A percentile compares a stretch with the other conserved stretches of the same genome.
phyloP scores from a whole-genome alignment of 1,284 basidiomycete species.

The Moesziomyces globuligerus region DNA sequence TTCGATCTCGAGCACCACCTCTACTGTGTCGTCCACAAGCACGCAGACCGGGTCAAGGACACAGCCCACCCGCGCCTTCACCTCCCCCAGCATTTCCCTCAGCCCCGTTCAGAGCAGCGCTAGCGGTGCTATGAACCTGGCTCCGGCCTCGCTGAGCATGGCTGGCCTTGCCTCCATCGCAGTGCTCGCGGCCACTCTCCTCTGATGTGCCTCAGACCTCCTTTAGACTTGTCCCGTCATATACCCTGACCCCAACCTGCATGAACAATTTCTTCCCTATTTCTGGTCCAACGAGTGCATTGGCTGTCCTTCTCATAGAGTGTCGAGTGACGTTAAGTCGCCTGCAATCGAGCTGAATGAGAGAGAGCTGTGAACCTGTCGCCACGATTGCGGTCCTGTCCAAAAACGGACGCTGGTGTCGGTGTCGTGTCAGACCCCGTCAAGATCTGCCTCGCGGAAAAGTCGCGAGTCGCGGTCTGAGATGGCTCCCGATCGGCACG shows the following conservation, averaged over 20 bases:
- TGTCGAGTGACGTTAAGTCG: too few species aligned
- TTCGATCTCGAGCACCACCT: not conserved
- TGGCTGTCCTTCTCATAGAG: too few species aligned
- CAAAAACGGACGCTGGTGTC: too few species aligned
- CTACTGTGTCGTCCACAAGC: not conserved
- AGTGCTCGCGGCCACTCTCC: conserved; percentile 13
- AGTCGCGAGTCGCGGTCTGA: not conserved
- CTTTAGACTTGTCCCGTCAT: not conserved
- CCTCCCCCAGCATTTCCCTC: not conserved
- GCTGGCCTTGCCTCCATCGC: conserved; percentile 18
- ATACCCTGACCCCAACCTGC: conserved; percentile 1
- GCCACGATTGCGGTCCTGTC: not conserved
- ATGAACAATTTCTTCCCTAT: not conserved
- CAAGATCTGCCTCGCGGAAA: conserved; percentile 7
- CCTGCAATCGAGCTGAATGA: not conserved
- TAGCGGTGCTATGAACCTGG: conserved; percentile 14
- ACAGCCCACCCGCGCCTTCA: conserved; percentile 6
- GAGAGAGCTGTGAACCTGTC: not conserved
- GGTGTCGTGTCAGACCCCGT: not conserved
- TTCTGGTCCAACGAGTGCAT: too few species aligned
- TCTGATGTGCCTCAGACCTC: conserved; percentile 3
- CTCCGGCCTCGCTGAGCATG: conserved; percentile 11
- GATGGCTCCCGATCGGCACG: conserved; percentile 25
- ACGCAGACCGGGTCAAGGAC: not conserved
- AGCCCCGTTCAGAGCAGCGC: not conserved